Percentiles rank a stretch among this genome's conserved stretches.
Evolutionary conservation across 164 flowering plant species (phyloP).

Genomic region (Tetrastigma voinierianum): DNA sequence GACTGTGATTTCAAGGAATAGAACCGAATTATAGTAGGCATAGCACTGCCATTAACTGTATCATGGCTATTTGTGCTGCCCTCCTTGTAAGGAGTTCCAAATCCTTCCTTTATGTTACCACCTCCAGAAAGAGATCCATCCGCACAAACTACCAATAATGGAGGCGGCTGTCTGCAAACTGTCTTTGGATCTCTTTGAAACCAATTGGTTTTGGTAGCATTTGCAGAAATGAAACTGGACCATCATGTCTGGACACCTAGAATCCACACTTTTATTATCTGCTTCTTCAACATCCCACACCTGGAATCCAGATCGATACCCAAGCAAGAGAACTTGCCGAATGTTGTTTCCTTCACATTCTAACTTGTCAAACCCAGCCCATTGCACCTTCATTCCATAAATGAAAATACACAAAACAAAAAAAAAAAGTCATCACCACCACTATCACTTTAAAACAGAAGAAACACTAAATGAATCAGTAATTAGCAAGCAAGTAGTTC

Average conservation of each 20-base stretch:
- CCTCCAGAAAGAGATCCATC: constrained; percentile 47
- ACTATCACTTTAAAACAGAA: constrained; percentile 29
- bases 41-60: constrained; percentile 28
- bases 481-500: too few relatives aligned
- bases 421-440: constrained; percentile 47
- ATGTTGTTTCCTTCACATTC: constrained; percentile 39
- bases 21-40: constrained; percentile 59
- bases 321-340: constrained; percentile 63
- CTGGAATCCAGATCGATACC: constrained; percentile 75
- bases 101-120: constrained; percentile 31
- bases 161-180: constrained; percentile 55
- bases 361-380: constrained; percentile 87
- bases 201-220: constrained; percentile 51
- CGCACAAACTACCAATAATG: constrained; percentile 59
- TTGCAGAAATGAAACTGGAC: constrained; percentile 74
- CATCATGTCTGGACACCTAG: constrained; percentile 68
- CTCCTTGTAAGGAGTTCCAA: constrained; percentile 30
- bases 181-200: constrained; percentile 41
- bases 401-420: too few relatives aligned
- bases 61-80: constrained; percentile 28
- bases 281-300: constrained; percentile 88
- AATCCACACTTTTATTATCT: constrained; percentile 60
- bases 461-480: too few relatives aligned
- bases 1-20: constrained; percentile 74
- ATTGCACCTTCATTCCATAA: constrained; percentile 59